These are phyloP conservation scores for Torulaspora gathmanii DNA, from an alignment of 805 yeast species.

Conservation along the genomic window DNA sequence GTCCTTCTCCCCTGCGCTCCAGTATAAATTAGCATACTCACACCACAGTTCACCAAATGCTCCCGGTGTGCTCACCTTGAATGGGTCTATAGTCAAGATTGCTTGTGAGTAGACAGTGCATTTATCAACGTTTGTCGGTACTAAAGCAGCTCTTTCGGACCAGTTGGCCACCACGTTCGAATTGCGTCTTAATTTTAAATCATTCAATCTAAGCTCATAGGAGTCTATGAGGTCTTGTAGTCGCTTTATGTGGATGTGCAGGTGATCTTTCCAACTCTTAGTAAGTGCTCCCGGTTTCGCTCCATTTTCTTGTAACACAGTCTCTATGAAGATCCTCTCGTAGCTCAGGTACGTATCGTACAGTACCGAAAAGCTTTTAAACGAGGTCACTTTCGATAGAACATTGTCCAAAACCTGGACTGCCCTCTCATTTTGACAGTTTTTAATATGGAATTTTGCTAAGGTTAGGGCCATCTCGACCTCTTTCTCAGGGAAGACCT, in stretches of 20 bases:
- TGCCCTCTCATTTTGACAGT: constrained; percentile 38
- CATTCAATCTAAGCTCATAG: constrained; percentile 57
- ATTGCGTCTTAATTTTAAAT: constrained; percentile 59
- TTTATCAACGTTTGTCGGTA: constrained; percentile 37
- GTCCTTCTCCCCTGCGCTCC: constrained; percentile 46
- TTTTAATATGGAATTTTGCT: constrained; percentile 45
- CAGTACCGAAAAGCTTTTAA: constrained; percentile 57
- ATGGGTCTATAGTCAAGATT: constrained; percentile 59
- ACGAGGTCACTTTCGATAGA: constrained; percentile 43
- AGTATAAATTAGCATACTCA: constrained; percentile 61
- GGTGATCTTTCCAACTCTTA: constrained; percentile 36
- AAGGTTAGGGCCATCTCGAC: constrained; percentile 45
- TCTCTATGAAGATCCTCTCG: constrained; percentile 32
- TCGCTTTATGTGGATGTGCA: constrained; percentile 38
- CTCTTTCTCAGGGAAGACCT: constrained; percentile 55
- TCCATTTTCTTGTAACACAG: constrained; percentile 10
- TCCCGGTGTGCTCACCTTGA: constrained; percentile 37
- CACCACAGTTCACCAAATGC: constrained; percentile 64
- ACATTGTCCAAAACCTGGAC: constrained; percentile 46
- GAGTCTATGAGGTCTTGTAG: constrained; percentile 55
- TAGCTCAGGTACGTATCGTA: constrained; percentile 61
- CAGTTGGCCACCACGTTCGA: constrained; percentile 61
- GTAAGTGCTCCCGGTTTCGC: constrained; percentile 14
- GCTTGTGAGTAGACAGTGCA: constrained; percentile 59
- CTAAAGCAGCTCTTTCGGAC: constrained; percentile 55